These are phyloP conservation scores for Cordia subcordata DNA, from an alignment of 257 asterid species.

Conservation along the genomic window DNA sequence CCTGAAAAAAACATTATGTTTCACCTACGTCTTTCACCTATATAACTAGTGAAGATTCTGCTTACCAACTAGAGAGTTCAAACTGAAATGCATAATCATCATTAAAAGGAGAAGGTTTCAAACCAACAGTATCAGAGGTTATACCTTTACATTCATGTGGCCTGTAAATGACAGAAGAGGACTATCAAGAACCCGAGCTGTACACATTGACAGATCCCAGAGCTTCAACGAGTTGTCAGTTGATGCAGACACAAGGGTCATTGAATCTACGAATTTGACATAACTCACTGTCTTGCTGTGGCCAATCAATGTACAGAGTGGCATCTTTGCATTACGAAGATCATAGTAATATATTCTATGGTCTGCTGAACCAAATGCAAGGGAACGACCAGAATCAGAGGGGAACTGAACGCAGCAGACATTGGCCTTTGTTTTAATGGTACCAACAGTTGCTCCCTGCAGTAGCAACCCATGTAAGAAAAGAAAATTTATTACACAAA, in stretches of 20 bases:
- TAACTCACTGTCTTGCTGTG: conserved; percentile 95
- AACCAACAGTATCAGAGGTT: not conserved
- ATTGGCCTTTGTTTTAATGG: conserved; percentile 90
- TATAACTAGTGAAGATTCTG: not conserved
- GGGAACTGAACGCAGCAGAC: conserved; percentile 98
- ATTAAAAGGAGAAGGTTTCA: not conserved
- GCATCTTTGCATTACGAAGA: conserved; percentile 80
- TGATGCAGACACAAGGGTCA: conserved; percentile 90
- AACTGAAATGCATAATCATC: not conserved
- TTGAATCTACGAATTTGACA: conserved; percentile 83
- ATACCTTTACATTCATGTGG: conserved; percentile 88
- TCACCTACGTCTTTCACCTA: not conserved
- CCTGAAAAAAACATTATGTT: not conserved
- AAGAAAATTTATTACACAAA: conserved; percentile 9
- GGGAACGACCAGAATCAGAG: conserved; percentile 66
- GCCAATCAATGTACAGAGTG: conserved; percentile 83
- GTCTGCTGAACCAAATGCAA: conserved; percentile 98
- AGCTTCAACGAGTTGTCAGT: conserved; percentile 93
- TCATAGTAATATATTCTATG: conserved; percentile 90
- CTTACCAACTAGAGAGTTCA: not conserved
- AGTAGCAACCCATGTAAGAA: conserved; percentile 41
- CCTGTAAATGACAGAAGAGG: conserved; percentile 95
- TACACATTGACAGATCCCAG: conserved; percentile 87
- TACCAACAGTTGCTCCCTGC: conserved; percentile 90
- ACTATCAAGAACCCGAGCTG: conserved; percentile 71